Percentiles rank a stretch among this genome's conserved stretches.
Evolutionary conservation across 495 filamentous ascomycete genomes (phyloP).

Genomic region (Elasticomyces elasticus): DNA sequence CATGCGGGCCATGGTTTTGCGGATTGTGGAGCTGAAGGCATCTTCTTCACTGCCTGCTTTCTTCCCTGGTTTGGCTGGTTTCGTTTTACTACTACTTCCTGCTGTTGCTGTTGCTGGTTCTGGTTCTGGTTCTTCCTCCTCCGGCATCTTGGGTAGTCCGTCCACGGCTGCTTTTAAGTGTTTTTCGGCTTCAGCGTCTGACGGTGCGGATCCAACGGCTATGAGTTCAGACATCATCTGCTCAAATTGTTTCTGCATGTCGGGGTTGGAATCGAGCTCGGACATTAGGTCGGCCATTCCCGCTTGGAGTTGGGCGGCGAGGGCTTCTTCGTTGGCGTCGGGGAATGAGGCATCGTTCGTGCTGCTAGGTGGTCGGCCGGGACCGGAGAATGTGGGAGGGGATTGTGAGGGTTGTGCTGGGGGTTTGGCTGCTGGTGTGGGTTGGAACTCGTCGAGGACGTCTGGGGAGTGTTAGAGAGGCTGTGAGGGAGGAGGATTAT

Average conservation of each 20-base stretch:
- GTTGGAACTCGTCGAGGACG: conserved; percentile 80
- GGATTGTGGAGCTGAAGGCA: conserved; percentile 83
- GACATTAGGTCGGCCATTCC: conserved; percentile 79
- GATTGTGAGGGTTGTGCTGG: conserved; percentile 33
- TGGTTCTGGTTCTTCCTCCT: background rate
- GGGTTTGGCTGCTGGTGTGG: conserved; percentile 24
- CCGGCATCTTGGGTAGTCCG: background rate
- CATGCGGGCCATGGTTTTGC: conserved; percentile 88
- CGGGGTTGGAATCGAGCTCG: conserved; percentile 54
- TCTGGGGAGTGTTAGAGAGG: conserved; percentile 40
- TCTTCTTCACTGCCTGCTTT: conserved; percentile 37
- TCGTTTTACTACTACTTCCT: background rate
- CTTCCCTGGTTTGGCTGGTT: conserved; percentile 9
- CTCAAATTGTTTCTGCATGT: conserved; percentile 80
- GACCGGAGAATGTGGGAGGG: conserved; percentile 29
- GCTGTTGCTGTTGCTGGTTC: conserved; percentile 18
- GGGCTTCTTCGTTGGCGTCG: conserved; percentile 47
- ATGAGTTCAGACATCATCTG: conserved; percentile 71
- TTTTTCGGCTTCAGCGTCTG: conserved; percentile 12
- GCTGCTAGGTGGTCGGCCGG: conserved; percentile 34
- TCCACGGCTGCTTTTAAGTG: conserved; percentile 16
- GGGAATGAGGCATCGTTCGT: conserved; percentile 5
- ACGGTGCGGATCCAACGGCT: conserved; percentile 33
- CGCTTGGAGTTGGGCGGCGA: conserved; percentile 70
- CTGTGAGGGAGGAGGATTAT: background rate